phyloP scores from a whole-genome alignment of 345 rosid genomes.

The sweet orange (Citrus sinensis) region DVS_A1.0 CM039161.1:11523501-11524000 shows the following conservation, averaged over 20 bases:
- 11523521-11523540: slow-evolving; percentile 71
- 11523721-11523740: slow-evolving; percentile 90
- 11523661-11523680: slow-evolving; percentile 30
- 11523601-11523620: slow-evolving; percentile 16
- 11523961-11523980: background rate
- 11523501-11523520: slow-evolving; percentile 23
- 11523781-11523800: background rate
- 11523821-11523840: background rate
- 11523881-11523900: background rate
- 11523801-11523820: background rate
- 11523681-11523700: slow-evolving; percentile 66
- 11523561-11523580: slow-evolving; percentile 60
- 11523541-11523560: slow-evolving; percentile 57
- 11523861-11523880: background rate
- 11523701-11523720: slow-evolving; percentile 76
- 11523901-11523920: background rate
- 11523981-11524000: background rate
- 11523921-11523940: background rate
- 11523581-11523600: slow-evolving; percentile 67
- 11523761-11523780: background rate
- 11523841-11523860: background rate
- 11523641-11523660: background rate
- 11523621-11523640: slow-evolving; percentile 5
- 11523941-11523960: background rate
- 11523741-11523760: slow-evolving; percentile 10